Evolutionary conservation across 1,284 basidiomycete genomes (phyloP).

Genomic region (Phaffia rhodozyma): DNA sequence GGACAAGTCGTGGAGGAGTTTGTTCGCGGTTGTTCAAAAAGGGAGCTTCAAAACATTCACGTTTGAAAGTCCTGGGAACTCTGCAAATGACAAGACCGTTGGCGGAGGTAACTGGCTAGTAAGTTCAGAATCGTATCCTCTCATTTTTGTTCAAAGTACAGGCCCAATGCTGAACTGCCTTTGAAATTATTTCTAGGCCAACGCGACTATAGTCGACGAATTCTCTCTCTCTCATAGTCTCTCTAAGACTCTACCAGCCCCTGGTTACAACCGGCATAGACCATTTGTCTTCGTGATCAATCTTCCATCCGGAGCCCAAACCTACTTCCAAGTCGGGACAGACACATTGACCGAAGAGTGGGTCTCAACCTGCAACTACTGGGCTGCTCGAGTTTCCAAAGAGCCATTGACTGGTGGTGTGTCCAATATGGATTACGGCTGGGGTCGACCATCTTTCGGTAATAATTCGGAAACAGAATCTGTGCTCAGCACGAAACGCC

Average conservation of each 20-base stretch:
- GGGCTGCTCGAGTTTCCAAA: slow-evolving; percentile 86
- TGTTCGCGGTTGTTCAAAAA: slow-evolving; percentile 88
- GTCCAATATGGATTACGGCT: slow-evolving; percentile 98
- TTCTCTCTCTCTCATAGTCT: slow-evolving; percentile 76
- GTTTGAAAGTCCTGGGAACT: slow-evolving; percentile 43
- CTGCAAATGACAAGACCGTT: slow-evolving; percentile 47
- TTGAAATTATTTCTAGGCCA: slow-evolving; percentile 42
- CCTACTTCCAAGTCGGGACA: slow-evolving; percentile 95
- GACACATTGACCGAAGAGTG: slow-evolving; percentile 95
- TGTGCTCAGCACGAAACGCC: neutral
- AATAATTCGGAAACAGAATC: slow-evolving; percentile 37
- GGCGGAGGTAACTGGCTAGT: slow-evolving; percentile 98
- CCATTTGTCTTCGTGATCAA: slow-evolving; percentile 95
- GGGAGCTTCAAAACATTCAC: slow-evolving; percentile 91
- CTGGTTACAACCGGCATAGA: slow-evolving; percentile 77
- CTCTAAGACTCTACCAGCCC: slow-evolving; percentile 73
- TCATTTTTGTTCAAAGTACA: slow-evolving; percentile 5
- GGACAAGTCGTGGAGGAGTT: slow-evolving; percentile 80
- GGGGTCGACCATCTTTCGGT: slow-evolving; percentile 53
- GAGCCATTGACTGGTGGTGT: slow-evolving; percentile 89
- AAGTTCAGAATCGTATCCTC: slow-evolving; percentile 31
- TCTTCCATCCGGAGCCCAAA: slow-evolving; percentile 71
- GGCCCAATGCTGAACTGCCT: neutral
- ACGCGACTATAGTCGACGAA: slow-evolving; percentile 68
- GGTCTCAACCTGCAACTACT: slow-evolving; percentile 98